Base-by-base conservation (phyloP, 1,284 basidiomycete genomes). In the Clitocybe nebularis region DNA sequence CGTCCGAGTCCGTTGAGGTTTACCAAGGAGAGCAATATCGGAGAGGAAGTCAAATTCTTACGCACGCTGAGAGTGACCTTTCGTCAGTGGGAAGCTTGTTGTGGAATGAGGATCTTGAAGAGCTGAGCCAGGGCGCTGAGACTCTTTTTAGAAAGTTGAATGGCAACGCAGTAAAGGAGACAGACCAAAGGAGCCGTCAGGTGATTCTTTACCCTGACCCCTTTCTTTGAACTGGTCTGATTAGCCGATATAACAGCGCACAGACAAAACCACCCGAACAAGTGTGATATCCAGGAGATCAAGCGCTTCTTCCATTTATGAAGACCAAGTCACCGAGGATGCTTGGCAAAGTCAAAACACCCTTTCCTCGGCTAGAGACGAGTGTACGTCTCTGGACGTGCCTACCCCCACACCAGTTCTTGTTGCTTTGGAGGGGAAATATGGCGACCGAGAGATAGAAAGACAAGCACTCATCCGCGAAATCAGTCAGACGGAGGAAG, bases 391-490 rank as follows among this genome's bases (percentile, higher is more conserved):
- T 16, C 44, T 41, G 5, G n/a, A 36, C 34, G 17, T 39, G 10
- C 33, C 20, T 14, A 39, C 39, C n/a, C 26, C 36, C 0, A 37
- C 30, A 5, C 29, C 42, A 26, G 30, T 41, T 8, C 9, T 32
- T 4, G 25, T 24, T 17, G 13, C 6, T 11, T 4, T 30, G n/a
- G n/a, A 21, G 1, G 32, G 37, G n/a, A 37, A 16, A 9, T 46
- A 49, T 29, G 55, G 50, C 0, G 55, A 55, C 16, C 71, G 46
- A 71, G 79, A 89, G 55, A 67, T 75, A 54, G 68, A 71, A 30
- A 73, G 89, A 8, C 84, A 87, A 54, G 79, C 84, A 45, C 59
- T 83, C 25, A 79, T 91, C 25, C 76, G 75, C 65, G 75, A 84
- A 45, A 68, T 93, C 35, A 75, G 72, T 49, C 71, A 77, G 35